phyloP scores from a whole-genome alignment of 108 stramenopile species.

The Bacterosira constricta region DNA sequence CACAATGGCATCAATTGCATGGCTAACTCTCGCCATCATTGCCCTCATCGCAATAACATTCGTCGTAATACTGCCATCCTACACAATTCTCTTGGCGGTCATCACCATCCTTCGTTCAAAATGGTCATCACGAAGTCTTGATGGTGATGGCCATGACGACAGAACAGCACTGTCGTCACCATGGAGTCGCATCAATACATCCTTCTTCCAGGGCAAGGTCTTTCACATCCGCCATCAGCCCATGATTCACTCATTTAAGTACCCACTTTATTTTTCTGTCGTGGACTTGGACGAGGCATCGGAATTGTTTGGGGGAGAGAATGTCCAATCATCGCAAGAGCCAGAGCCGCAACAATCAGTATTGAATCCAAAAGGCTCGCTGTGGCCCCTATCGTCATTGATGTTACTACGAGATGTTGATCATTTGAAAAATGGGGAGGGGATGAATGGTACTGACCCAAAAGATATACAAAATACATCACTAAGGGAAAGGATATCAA shows the following conservation, averaged over 20 bases:
- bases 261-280: constrained; percentile 85
- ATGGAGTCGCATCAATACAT: constrained; percentile 34
- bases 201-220: constrained; percentile 54
- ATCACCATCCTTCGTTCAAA: constrained; percentile 20
- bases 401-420: constrained; percentile 56
- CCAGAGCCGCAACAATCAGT: background rate
- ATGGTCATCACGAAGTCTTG: background rate
- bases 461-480: constrained; percentile 9
- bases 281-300: constrained; percentile 80
- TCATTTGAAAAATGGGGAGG: constrained; percentile 84
- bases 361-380: background rate
- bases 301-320: constrained; percentile 44
- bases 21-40: too few relatives aligned
- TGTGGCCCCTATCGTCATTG: constrained; percentile 69
- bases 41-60: background rate
- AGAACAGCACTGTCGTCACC: background rate
- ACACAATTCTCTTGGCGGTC: constrained; percentile 24
- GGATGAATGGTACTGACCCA: constrained; percentile 37
- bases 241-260: constrained; percentile 72
- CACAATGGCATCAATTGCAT: background rate
- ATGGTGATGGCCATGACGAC: background rate
- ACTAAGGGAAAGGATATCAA: constrained; percentile 51
- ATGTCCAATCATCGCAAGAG: background rate
- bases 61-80: constrained; percentile 12
- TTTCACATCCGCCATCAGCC: constrained; percentile 78